These are phyloP conservation scores for Candida pseudofarinosa DNA, from an alignment of 805 yeast species.

Conservation along the genomic window DNA sequence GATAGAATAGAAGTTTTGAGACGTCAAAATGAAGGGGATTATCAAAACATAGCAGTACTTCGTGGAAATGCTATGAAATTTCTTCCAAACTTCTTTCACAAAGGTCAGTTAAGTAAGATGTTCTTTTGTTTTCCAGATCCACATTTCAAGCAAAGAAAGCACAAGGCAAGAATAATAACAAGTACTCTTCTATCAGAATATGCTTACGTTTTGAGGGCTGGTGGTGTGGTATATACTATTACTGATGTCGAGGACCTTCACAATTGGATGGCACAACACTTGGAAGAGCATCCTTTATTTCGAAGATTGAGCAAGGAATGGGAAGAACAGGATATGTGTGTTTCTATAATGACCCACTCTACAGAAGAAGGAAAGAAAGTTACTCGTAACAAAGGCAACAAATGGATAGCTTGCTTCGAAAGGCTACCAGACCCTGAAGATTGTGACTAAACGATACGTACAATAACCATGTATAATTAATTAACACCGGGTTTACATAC, in stretches of 20 bases:
- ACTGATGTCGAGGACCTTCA: conserved; percentile 94
- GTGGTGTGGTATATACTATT: conserved; percentile 88
- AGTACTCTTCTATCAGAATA: conserved; percentile 85
- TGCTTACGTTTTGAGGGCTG: conserved; percentile 82
- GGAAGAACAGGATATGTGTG: conserved; percentile 80
- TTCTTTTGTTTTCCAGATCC: conserved; percentile 99
- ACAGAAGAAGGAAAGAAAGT: conserved; percentile 99
- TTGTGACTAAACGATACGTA: conserved; percentile 10
- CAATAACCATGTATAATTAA: not conserved
- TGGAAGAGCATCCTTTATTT: conserved; percentile 87
- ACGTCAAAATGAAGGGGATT: conserved; percentile 40
- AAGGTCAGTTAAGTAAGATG: conserved; percentile 81
- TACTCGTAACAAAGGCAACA: conserved; percentile 80
- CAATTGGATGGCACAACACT: conserved; percentile 92
- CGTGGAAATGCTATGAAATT: conserved; percentile 98
- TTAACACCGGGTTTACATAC: not conserved
- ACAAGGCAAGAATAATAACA: conserved; percentile 93
- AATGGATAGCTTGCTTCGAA: conserved; percentile 83
- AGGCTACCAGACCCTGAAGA: conserved; percentile 60
- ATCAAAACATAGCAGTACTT: conserved; percentile 82
- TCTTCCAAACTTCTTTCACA: conserved; percentile 85
- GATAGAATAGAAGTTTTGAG: conserved; percentile 91
- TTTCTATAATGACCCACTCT: conserved; percentile 79
- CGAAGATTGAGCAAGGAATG: conserved; percentile 74
- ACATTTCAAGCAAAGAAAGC: conserved; percentile 95